phyloP scores from a whole-genome alignment of 306 rosid genomes.

The Mimosa bimucronata region DNA sequence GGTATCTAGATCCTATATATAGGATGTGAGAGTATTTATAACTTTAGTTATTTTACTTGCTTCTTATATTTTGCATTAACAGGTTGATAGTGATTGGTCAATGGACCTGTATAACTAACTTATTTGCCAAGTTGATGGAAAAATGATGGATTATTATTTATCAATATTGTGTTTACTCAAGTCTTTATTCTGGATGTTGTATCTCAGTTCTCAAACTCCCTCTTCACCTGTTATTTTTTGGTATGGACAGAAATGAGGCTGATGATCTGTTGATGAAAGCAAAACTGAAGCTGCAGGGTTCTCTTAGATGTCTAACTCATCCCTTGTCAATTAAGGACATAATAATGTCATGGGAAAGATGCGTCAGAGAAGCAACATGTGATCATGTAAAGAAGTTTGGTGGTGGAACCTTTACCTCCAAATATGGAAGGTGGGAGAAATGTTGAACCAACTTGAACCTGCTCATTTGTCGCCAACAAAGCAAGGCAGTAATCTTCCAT shows the following conservation, averaged over 20 bases:
- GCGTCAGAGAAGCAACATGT: conserved; percentile 45
- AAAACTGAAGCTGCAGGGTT: conserved; percentile 29
- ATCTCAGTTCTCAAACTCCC: neutral
- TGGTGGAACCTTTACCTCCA: conserved; percentile 61
- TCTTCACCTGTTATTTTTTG: neutral
- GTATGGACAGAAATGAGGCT: conserved; percentile 32
- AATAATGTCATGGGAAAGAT: conserved; percentile 52
- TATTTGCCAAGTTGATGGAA: neutral
- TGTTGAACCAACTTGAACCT: conserved; percentile 31
- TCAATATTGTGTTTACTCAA: neutral
- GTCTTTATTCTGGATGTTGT: too few species aligned
- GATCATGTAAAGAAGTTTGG: conserved; percentile 52
- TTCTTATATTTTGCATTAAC: neutral
- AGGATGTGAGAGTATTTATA: too few species aligned
- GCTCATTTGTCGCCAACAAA: neutral
- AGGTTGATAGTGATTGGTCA: too few species aligned
- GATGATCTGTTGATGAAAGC: conserved; percentile 37
- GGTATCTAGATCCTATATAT: too few species aligned
- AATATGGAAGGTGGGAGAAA: conserved; percentile 50
- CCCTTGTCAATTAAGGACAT: conserved; percentile 49
- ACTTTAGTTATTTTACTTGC: too few species aligned
- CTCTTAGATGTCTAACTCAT: conserved; percentile 6
- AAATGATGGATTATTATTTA: too few species aligned
- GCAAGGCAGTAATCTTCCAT: neutral
- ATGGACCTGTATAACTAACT: neutral